Percentiles rank a stretch among this genome's conserved stretches.
Evolutionary conservation across 768 basidiomycete species (phyloP).

Genomic region (Podaxis sp.): DNA sequence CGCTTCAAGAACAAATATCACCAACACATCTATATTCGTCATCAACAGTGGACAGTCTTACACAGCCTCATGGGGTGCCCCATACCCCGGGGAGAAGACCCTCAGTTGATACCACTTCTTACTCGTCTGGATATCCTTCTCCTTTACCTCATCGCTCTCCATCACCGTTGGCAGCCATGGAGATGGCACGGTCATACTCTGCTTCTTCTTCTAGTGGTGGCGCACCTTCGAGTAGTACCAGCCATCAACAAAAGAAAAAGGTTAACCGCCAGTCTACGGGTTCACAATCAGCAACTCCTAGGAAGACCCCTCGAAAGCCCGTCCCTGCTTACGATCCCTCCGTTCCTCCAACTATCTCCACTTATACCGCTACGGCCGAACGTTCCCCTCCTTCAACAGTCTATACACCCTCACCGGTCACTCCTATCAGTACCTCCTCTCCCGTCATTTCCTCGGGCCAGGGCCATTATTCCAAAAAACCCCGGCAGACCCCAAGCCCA

Average conservation of each 20-base stretch:
- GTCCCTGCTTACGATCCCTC: constrained; percentile 51
- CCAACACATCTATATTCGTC: not conserved
- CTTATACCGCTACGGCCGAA: constrained; percentile 1
- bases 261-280: constrained; percentile 26
- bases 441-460: constrained; percentile 10
- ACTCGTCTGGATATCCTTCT: constrained; percentile 23
- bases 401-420: not conserved
- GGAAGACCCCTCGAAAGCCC: constrained; percentile 46
- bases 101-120: constrained; percentile 25
- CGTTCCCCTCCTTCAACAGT: constrained; percentile 4
- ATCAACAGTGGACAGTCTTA: not conserved
- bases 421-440: constrained; percentile 15
- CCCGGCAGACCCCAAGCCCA: constrained; percentile 12
- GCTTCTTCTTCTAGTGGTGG: constrained; percentile 15
- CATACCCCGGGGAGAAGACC: constrained; percentile 14
- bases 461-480: constrained; percentile 28
- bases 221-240: not conserved
- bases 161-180: not conserved
- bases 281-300: constrained; percentile 20
- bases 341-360: constrained; percentile 17
- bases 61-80: not conserved
- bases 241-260: constrained; percentile 18
- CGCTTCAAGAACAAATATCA: not conserved
- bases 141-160: constrained; percentile 8
- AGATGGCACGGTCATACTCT: constrained; percentile 10